phyloP scores from a whole-genome alignment of 768 basidiomycete genomes.

The Lyophyllum semitale region DNA sequence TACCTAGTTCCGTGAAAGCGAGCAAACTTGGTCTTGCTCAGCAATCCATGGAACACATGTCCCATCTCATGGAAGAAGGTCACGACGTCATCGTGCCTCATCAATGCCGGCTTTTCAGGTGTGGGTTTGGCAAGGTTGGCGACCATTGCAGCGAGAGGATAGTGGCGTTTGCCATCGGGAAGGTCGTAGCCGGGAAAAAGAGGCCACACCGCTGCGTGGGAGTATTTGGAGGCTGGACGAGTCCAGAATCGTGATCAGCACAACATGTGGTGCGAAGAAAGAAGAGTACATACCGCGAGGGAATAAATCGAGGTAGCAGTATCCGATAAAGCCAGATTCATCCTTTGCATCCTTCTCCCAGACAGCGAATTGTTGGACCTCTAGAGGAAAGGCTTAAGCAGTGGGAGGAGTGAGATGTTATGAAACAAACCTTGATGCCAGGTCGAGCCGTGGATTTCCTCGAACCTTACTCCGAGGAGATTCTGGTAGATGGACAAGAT shows the following conservation, averaged over 20 bases:
- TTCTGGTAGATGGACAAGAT: conserved; percentile 86
- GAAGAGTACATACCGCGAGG: conserved; percentile 60
- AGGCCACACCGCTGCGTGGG: conserved; percentile 86
- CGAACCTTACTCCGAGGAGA: conserved; percentile 75
- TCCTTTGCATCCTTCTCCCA: conserved; percentile 81
- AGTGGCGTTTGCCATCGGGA: conserved; percentile 58
- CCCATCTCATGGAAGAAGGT: conserved; percentile 95
- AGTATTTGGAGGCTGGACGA: conserved; percentile 70
- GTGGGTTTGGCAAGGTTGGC: conserved; percentile 89
- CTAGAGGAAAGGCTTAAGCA: conserved; percentile 31
- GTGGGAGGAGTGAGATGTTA: neutral
- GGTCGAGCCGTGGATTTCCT: conserved; percentile 57
- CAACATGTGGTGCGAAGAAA: neutral
- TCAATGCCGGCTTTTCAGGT: conserved; percentile 75
- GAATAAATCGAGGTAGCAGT: conserved; percentile 88
- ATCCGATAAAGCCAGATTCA: conserved; percentile 74
- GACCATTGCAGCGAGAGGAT: conserved; percentile 84
- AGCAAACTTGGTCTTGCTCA: conserved; percentile 69
- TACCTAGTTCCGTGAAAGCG: conserved; percentile 82
- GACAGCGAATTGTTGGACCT: conserved; percentile 82
- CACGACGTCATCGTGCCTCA: conserved; percentile 87
- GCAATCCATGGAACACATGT: conserved; percentile 68
- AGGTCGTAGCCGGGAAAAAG: conserved; percentile 67
- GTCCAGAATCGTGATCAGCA: neutral
- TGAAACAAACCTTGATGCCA: conserved; percentile 75